A percentile compares a stretch with the other conserved stretches of the same genome.
Evolutionary conservation across 768 basidiomycete genomes (phyloP).

Genomic region (Xanthoconium stramineum): DNA sequence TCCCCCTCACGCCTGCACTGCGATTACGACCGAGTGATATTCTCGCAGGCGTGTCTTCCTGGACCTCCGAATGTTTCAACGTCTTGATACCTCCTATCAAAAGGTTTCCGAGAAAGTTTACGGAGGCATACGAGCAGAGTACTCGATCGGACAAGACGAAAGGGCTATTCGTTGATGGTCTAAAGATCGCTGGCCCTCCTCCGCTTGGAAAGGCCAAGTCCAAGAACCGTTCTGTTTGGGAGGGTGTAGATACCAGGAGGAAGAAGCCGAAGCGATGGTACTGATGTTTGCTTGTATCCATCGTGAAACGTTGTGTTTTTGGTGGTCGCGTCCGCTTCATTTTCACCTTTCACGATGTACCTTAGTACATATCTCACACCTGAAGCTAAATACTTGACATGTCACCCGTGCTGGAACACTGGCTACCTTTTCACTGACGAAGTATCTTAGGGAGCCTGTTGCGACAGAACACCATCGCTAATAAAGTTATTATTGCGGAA

Average conservation of each 20-base stretch:
- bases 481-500: too few species aligned
- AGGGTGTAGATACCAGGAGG: constrained; percentile 11
- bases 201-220: constrained; percentile 21
- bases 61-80: constrained; percentile 40
- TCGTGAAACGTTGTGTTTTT: too few species aligned
- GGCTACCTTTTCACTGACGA: too few species aligned
- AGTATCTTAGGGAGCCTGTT: too few species aligned
- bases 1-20: constrained; percentile 47
- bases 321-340: too few species aligned
- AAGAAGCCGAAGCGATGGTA: constrained; percentile 20
- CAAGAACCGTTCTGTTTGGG: constrained; percentile 25
- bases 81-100: constrained; percentile 17
- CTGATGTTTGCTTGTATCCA: background rate
- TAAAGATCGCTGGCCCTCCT: constrained; percentile 14
- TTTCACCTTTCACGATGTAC: too few species aligned
- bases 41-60: constrained; percentile 56
- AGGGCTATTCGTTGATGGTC: constrained; percentile 23
- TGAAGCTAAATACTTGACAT: too few species aligned
- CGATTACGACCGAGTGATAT: constrained; percentile 42
- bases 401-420: too few species aligned
- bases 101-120: constrained; percentile 22
- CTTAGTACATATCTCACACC: too few species aligned
- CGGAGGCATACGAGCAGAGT: constrained; percentile 19
- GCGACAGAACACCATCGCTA: too few species aligned
- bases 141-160: constrained; percentile 10